phyloP scores from a whole-genome alignment of 1,284 basidiomycete genomes.

The Trametes versicolor region DNA sequence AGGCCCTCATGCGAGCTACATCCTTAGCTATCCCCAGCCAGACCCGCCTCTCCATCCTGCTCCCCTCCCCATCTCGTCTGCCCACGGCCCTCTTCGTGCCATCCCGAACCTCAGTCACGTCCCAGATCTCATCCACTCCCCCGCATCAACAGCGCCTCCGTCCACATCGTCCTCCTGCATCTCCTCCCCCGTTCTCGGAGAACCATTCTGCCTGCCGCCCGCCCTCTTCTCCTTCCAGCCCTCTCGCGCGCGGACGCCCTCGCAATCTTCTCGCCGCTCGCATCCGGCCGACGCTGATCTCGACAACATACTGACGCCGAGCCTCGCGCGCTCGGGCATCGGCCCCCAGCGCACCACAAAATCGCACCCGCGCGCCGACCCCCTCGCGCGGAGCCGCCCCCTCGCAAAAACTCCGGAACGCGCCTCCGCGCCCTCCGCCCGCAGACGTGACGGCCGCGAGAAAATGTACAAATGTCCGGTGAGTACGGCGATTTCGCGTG shows the following conservation, averaged over 20 bases:
- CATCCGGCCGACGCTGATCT: slow-evolving; percentile 8
- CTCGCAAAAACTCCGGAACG: slow-evolving; percentile 21
- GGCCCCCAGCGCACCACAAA: slow-evolving; percentile 20
- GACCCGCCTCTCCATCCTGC: slow-evolving; percentile 37
- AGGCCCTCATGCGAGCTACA: slow-evolving; percentile 38
- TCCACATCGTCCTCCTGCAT: slow-evolving; percentile 29
- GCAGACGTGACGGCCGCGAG: slow-evolving; percentile 42
- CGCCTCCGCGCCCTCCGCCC: slow-evolving; percentile 13
- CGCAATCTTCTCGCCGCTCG: slow-evolving; percentile 13
- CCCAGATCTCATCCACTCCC: slow-evolving; percentile 31
- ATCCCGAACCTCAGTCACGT: slow-evolving; percentile 27
- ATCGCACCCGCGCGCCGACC: slow-evolving; percentile 13
- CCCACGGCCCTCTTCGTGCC: slow-evolving; percentile 18
- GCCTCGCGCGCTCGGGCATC: slow-evolving; percentile 7
- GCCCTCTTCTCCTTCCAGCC: slow-evolving; percentile 39
- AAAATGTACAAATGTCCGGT: slow-evolving; percentile 51
- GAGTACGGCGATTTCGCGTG: slow-evolving; percentile 32
- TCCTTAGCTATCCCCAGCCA: slow-evolving; percentile 47
- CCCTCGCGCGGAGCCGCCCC: slow-evolving; percentile 19
- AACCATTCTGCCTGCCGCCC: slow-evolving; percentile 43
- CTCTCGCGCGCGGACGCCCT: slow-evolving; percentile 19
- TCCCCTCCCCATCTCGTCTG: slow-evolving; percentile 22
- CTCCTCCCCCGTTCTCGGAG: slow-evolving; percentile 32
- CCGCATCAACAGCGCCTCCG: slow-evolving; percentile 26
- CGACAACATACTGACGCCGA: slow-evolving; percentile 10